phyloP scores from a whole-genome alignment of 2,329 filamentous ascomycete genomes.

The Ilyonectria destructans region DNA sequence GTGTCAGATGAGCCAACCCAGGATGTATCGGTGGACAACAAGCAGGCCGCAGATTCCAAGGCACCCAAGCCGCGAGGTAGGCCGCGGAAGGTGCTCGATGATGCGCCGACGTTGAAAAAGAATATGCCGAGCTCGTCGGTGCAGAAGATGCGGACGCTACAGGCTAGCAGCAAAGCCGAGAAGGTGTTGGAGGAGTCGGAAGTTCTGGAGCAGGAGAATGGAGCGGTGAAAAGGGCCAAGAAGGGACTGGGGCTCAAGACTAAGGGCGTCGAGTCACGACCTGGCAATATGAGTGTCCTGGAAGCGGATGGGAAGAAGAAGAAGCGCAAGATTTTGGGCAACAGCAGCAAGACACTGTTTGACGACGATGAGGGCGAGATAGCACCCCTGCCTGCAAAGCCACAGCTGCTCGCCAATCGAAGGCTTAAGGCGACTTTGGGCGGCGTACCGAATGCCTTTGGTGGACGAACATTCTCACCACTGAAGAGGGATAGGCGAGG shows the following conservation, averaged over 20 bases:
- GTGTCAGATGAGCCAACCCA: conserved; percentile 31
- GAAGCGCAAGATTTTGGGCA: conserved; percentile 81
- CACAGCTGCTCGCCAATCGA: conserved; percentile 49
- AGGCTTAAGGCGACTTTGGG: conserved; percentile 57
- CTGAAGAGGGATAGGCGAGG: conserved; percentile 80
- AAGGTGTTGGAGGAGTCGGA: conserved; percentile 60
- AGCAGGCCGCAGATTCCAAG: conserved; percentile 36
- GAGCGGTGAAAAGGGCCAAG: conserved; percentile 28
- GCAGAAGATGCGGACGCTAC: conserved; percentile 53
- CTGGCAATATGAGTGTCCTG: conserved; percentile 31
- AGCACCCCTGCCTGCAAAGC: conserved; percentile 52
- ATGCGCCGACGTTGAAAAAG: conserved; percentile 63
- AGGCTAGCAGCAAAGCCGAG: conserved; percentile 51
- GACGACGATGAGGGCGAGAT: conserved; percentile 75
- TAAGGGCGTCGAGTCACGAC: conserved; percentile 29
- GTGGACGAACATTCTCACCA: conserved; percentile 76
- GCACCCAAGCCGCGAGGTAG: conserved; percentile 61
- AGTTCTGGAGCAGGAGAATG: conserved; percentile 53
- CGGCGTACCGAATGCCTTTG: conserved; percentile 64
- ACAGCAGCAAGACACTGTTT: conserved; percentile 77
- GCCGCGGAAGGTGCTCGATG: conserved; percentile 62
- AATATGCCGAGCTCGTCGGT: conserved; percentile 58
- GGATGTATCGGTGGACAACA: conserved; percentile 19
- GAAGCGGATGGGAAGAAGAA: conserved; percentile 71
- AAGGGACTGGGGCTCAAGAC: conserved; percentile 36